phyloP scores from a whole-genome alignment of 805 yeast species.

The Cyberlindnera xylosilytica region DNA sequence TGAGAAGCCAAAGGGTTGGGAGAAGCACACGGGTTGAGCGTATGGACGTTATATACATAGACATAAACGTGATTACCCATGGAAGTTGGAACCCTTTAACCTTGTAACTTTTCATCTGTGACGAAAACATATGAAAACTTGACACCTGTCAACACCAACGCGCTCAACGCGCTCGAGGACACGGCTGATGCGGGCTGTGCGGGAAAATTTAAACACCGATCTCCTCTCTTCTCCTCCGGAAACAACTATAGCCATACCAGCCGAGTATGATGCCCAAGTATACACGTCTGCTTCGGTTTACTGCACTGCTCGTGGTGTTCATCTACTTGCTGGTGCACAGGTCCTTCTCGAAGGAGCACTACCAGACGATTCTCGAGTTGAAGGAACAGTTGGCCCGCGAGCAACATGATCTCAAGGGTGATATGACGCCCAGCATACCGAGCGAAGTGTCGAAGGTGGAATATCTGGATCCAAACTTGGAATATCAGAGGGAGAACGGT shows the following conservation, averaged over 20 bases:
- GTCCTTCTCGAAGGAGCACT: conserved; percentile 18
- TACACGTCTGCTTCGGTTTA: conserved; percentile 21
- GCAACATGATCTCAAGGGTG: conserved; percentile 17
- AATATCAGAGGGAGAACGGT: conserved; percentile 48
- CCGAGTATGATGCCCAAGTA: conserved; percentile 11
- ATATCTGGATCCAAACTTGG: conserved; percentile 46
- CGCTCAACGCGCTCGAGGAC: too few species aligned
- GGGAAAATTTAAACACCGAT: too few species aligned
- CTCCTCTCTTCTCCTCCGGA: too few species aligned
- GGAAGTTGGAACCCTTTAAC: too few species aligned
- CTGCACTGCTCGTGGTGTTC: conserved; percentile 12
- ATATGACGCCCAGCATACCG: conserved; percentile 6
- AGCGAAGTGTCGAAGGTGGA: conserved; percentile 8
- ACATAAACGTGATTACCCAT: too few species aligned
- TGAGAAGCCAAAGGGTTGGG: conserved; percentile 70
- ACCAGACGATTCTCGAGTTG: conserved; percentile 18
- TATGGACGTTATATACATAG: too few species aligned
- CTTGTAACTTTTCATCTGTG: too few species aligned
- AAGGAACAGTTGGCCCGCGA: conserved; percentile 18
- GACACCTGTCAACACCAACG: too few species aligned
- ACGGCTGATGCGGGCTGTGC: too few species aligned
- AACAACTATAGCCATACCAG: too few species aligned
- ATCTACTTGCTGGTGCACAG: conserved; percentile 20
- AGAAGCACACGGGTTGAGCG: conserved; percentile 43
- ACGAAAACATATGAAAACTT: too few species aligned